These are phyloP conservation scores for Colletotrichum chrysophilum DNA, from an alignment of 2,329 filamentous ascomycete genomes.

Conservation along the genomic window DNA sequence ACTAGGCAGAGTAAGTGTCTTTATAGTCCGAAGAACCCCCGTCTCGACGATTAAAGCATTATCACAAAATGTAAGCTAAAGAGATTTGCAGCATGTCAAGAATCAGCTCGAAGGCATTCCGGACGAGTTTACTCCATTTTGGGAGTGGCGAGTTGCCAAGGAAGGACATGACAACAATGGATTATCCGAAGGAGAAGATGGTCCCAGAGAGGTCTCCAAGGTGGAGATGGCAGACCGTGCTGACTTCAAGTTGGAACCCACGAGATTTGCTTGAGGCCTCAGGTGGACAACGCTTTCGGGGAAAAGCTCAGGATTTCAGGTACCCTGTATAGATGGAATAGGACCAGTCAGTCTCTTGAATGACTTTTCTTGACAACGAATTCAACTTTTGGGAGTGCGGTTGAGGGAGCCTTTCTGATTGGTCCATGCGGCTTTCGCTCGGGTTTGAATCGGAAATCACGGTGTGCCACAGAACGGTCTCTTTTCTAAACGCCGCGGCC, in stretches of 20 bases:
- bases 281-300: not conserved
- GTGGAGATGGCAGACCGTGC: not conserved
- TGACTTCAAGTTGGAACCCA: not conserved
- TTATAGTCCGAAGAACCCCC: not conserved
- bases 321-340: not conserved
- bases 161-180: not conserved
- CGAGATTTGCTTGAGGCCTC: not conserved
- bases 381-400: not conserved
- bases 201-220: not conserved
- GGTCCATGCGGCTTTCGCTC: not conserved
- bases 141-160: not conserved
- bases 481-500: not conserved
- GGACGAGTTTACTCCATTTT: not conserved
- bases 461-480: not conserved
- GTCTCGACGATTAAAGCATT: not conserved
- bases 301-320: not conserved
- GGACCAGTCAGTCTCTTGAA: not conserved
- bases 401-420: not conserved
- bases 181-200: not conserved
- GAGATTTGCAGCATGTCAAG: not conserved
- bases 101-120: not conserved
- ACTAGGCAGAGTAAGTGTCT: not conserved
- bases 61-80: not conserved
- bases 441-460: not conserved
- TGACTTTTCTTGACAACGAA: not conserved